phyloP scores from a whole-genome alignment of 108 stramenopile genomes.

The Seminavis robusta region DNA sequence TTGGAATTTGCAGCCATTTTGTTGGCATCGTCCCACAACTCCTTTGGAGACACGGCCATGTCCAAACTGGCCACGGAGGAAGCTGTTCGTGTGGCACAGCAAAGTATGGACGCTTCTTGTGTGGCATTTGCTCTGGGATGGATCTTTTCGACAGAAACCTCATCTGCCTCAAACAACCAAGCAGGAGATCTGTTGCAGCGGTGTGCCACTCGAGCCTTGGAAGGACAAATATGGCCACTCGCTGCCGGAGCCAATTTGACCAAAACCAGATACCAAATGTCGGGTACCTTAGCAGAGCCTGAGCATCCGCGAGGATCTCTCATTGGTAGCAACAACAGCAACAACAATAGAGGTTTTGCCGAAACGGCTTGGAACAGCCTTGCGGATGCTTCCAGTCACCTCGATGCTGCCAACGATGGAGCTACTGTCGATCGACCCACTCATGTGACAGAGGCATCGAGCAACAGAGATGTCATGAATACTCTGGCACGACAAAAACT shows the following conservation, averaged over 20 bases:
- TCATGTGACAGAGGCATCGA: conserved; percentile 28
- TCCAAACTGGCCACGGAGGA: conserved; percentile 83
- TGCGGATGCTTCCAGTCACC: too few relatives aligned
- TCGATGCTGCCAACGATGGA: conserved; percentile 18
- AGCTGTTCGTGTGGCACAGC: conserved; percentile 92
- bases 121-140: conserved; percentile 80
- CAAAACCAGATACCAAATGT: background rate
- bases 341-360: too few relatives aligned
- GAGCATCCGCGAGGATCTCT: too few relatives aligned
- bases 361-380: too few relatives aligned
- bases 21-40: conserved; percentile 64
- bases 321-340: too few relatives aligned
- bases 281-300: background rate
- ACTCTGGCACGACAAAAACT: conserved; percentile 41
- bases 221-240: conserved; percentile 30
- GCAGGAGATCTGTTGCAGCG: conserved; percentile 23
- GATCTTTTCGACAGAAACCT: conserved; percentile 35
- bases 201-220: conserved; percentile 31
- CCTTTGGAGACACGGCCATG: conserved; percentile 71
- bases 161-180: background rate
- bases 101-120: conserved; percentile 76
- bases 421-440: conserved; percentile 41
- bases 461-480: conserved; percentile 28
- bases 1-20: conserved; percentile 85
- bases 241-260: conserved; percentile 37